Evolutionary conservation across 108 stramenopile species (phyloP), one percentile per base, ranked within the genome.

Genomic region (Cylindrotheca fusiformis): DNA sequence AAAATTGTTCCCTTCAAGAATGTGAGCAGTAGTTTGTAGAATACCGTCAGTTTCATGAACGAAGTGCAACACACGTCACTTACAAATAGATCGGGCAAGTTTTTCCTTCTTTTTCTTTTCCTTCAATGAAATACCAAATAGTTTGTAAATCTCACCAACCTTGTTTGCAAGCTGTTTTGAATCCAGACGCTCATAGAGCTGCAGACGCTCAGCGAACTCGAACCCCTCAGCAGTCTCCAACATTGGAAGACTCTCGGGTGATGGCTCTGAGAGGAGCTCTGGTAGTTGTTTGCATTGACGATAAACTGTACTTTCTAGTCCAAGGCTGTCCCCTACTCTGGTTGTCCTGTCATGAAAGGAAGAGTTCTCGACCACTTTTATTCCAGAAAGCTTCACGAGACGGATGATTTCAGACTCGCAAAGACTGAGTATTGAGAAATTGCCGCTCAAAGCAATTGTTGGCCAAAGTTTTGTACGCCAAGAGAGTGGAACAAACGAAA

Each of bases 381-480:
- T 54, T 12, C 32, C 51, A 58, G 57, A 55, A 3, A 47, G 19
- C 10, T 49, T 54, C 77, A 76, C 75, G 20, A 83, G 62, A 23
- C 82, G 73, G 8, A 31, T 8, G 3, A 83, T 50, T 62, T 83
- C 82, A 4, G 57, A 55, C 41, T 78, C 74, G 2, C 66, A 57
- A 26, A 78, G 17, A 3, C 65, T 44, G 18, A 68, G 55, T 10
- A 58, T 32, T 19, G 78, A 20, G 55, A 78, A 75, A n/a, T 45
- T 48, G 21, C 26, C 17, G 12, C 41, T 27, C 0, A 25, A 33
- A 29, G 51, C 32, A 23, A 75, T 46, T 6, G 29, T 31, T 23
- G 63, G 55, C 82, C 82, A 83, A 26, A 78, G 28, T 48, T 72
- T 71, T 8, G 77, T 69, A 53, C 82, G 63, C 57, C 75, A 65